These are phyloP conservation scores for Colletotrichum karsti DNA, from an alignment of 2,329 filamentous ascomycete species.

Conservation along the genomic window DNA sequence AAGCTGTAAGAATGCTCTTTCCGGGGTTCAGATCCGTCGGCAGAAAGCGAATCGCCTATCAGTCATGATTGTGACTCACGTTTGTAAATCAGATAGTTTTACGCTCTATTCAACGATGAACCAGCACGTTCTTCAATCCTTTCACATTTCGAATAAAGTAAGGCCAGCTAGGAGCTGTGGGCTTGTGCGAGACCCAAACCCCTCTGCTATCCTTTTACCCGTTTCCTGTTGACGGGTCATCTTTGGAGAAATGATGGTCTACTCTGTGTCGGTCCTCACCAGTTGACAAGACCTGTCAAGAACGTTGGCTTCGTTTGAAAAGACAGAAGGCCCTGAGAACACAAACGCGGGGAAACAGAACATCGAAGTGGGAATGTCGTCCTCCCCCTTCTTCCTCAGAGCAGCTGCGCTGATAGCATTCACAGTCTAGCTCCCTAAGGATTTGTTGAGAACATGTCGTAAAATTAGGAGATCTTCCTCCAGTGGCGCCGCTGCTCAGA, in stretches of 20 bases:
- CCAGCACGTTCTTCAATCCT: no score
- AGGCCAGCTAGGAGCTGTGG: no score
- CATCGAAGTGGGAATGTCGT: background rate
- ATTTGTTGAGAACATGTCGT: background rate
- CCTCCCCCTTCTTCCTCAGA: background rate
- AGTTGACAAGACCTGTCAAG: constrained; percentile 20
- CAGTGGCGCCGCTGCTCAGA: background rate
- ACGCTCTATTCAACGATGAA: no score
- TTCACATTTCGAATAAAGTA: no score
- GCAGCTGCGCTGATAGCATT: background rate
- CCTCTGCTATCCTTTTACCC: background rate
- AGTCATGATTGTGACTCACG: no score
- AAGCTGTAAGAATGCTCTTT: no score
- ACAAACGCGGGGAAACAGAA: background rate
- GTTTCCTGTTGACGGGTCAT: background rate
- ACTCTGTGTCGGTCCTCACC: background rate
- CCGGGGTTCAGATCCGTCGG: no score
- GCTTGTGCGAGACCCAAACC: no score
- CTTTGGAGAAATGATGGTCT: background rate
- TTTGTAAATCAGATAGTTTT: no score
- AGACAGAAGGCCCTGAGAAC: background rate
- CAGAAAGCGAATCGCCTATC: no score
- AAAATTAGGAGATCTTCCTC: background rate
- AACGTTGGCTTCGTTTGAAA: background rate
- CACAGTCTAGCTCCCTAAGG: background rate